Evolutionary conservation across 2,329 filamentous ascomycete genomes (phyloP), one percentile per base, ranked within the genome.

Genomic region (Bimuria novae-zelandiae): DNA sequence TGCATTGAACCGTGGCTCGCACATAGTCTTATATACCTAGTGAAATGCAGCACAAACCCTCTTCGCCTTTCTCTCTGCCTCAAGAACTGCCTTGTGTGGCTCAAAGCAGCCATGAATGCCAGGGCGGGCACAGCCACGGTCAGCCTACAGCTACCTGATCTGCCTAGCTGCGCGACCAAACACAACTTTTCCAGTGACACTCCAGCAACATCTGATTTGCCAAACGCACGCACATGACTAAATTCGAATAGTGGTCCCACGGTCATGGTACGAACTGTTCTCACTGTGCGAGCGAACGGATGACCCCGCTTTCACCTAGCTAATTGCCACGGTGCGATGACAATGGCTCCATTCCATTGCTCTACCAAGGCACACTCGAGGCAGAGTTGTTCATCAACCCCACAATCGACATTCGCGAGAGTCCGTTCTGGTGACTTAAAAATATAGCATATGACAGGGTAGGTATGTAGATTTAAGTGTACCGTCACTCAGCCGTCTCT

Each of bases 41-140:
- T 30, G 27, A 4, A 12, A 12, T 33, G 12, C 30, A 33, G 11
- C 30, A 33, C 12, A 3, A 7, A 16, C 33, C 33, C 7, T 21
- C n/a, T 37, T 7, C 16, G 17, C 16, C 17, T 21, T 5, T 33
- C 11, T 19, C 12, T 35, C 35, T 45, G 30, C 29, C 44, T 44
- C 39, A 33, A n/a, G 11, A n/a, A 8, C 35, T 50, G 52, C 52
- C 52, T 51, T 47, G 52, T 25, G 35, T 40, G 32, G 40, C 48
- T 19, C 4, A n/a, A n/a, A n/a, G n/a, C n/a, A n/a, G n/a, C n/a
- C n/a, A n/a, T n/a, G n/a, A n/a, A n/a, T n/a, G 4, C 11, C 22
- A 11, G n/a, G 19, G 11, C 8, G 43, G n/a, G 30, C 43, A 36
- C 30, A 45, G 42, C 43, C 43, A 11, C 25, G 27, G 6, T 46